Evolutionary conservation across 2,329 filamentous ascomycete species (phyloP), one percentile per base, ranked within the genome.

Genomic region (Trichophyton mentagrophytes): DNA sequence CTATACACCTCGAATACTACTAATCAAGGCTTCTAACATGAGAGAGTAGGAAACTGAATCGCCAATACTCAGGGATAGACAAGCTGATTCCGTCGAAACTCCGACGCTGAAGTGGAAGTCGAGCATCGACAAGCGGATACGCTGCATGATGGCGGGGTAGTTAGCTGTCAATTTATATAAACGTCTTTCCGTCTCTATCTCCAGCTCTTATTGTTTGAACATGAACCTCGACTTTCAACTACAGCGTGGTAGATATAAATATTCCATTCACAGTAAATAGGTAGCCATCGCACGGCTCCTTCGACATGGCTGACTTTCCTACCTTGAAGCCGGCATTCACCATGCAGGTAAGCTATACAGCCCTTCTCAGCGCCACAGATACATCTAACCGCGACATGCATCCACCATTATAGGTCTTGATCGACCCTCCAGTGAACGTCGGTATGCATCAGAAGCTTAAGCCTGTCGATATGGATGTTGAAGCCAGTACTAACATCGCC

Each of bases 281-380:
- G 5, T 27, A 27, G 7, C 27, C 27, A 27, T 27, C 27, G 42
- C 42, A 20, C 15, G 44, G 11, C 8, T 20, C 9, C 8, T n/a
- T 15, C 33, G 11, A n/a, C 9, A 73, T 74, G 70, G 66, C 73
- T 11, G 69, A 67, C 53, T 76, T 73, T 58, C 74, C 75, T 11
- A 67, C 65, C 36, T 65, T 76, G 56, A 66, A 74, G 63, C 74
- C 74, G 3, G 74, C 74, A 15, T 74, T 76, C 59, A 76, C 73
- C 17, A 63, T 77, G 56, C 66, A 66, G 64, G 73, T 75, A 65
- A 55, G 62, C 1, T 27, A 27, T 33, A 36, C 33, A 8, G 33
- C 44, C 15, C 46, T 60, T 15, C 36, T 11, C 49, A 61, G 49
- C 22, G 51, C 33, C 17, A 56, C 60, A 44, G 59, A 25, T 27